Base-by-base conservation (phyloP, 164 flowering plant species). In the Amborella trichopoda region DNA sequence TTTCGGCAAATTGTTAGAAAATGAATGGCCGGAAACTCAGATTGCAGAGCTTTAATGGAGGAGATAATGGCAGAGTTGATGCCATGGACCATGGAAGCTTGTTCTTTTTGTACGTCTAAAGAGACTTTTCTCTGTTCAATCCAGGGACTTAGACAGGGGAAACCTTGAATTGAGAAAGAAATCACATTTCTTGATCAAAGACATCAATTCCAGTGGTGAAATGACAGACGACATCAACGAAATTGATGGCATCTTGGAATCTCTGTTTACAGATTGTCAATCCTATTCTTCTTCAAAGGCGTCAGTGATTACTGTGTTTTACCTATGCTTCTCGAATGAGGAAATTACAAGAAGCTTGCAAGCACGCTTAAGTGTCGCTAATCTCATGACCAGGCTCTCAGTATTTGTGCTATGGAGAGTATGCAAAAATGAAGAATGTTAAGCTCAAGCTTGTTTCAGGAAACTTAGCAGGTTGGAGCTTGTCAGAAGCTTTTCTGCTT, bases 401-500 rank as follows among this genome's bases (percentile, higher is more conserved):
- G 80, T 83, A 0, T 78, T 85, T 0, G 54, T 68, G 16, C 44
- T 89, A 1, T 89, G 78, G 85, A 80, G 68, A 78, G 67, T 88
- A 2, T 54, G 73, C 64, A 69, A 68, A 69, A 52, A 63, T 23
- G 69, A 62, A 6, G 46, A 39, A 12, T 73, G 49, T 0, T n/a
- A 70, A 48, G 22, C 55, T 53, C 6, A n/a, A n/a, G n/a, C n/a
- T n/a, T n/a, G 83, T 63, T 16, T 61, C 68, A 12, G 91, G n/a
- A 86, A 49, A 76, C 77, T 5, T 73, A 86, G 38, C 71, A 62
- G 50, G 72, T 69, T 20, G 90, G 95, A 1, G 89, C 82, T 0
- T 83, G 86, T 55, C 88, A 81, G 58, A 86, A 86, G 73, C 69
- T 86, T 2, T 55, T 85, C n/a, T n/a, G n/a, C n/a, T n/a, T n/a